Evolutionary conservation across 306 rosid genomes (phyloP), one percentile per base, ranked within the genome.

Genomic region (Casuarina cunninghamiana): DNA sequence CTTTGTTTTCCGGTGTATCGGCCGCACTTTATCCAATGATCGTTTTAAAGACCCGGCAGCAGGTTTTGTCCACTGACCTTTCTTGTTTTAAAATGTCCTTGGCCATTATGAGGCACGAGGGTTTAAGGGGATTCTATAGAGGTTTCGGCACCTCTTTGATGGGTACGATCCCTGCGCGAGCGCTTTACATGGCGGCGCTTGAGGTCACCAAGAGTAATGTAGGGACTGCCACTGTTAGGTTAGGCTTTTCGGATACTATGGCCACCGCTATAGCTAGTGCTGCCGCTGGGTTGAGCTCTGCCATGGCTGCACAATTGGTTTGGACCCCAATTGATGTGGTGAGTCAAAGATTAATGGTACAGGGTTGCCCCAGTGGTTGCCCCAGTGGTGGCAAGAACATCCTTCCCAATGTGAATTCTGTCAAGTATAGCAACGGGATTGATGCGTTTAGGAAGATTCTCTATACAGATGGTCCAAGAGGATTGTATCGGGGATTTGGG

Each of bases 241-340:
- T 89, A 68, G 98, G 98, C 4, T 89, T 88, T 78, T 95, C 98
- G 0, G 97, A 92, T 42, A 91, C 92, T 39, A 79, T 93, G 0
- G 92, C 96, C 10, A 76, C 85, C 73, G 97, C 97, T 0, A 75
- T 84, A 2, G 92, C 97, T 43, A 92, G 83, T 84, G 98, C 91
- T 8, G 86, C 93, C 3, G 98, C 97, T 0, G 98, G 97, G 15
- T 76, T 95, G 44, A 86, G 87, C 54, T 92, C 98, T 12, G 98
- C 98, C 60, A 88, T 91, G 95, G 92, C 98, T 4, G 98, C 98
- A 0, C 98, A 95, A 38, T 75, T 95, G 60, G 97, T 95, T 16
- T 95, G 98, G 98, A 95, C 98, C 44, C 98, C 98, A 0, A 74
- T 95, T 45, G 98, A 95, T 86, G 96, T 95, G 19, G 97, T 95